Base-by-base conservation (phyloP, 257 asterid genomes). In the Solanum ahanhuiri region DNA sequence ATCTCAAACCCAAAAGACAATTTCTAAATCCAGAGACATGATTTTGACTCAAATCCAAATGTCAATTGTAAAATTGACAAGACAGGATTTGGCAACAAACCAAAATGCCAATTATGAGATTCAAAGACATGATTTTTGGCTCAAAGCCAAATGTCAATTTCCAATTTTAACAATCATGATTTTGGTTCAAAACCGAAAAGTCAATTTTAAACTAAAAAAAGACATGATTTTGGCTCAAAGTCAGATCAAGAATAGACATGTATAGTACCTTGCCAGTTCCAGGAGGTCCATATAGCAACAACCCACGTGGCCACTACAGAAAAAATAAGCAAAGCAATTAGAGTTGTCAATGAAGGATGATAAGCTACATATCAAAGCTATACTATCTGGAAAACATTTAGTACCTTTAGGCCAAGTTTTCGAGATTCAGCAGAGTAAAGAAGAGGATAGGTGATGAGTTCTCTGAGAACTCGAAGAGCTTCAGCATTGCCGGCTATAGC, bases 211-310 rank as follows among this genome's bases (percentile, higher is more conserved):
- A 79, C 18, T 79, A 6, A 25, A 79, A 79, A 25, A 3, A 15
- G 34, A 31, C 64, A 69, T 37, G 23, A 43, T 48, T 70, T 85
- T 70, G 69, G 41, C 54, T 12, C 83, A 39, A 4, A 30, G 18
- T 25, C 30, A 45, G 76, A 70, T 48, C 72, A 85, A 85, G 83
- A 35, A 30, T 22, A 25, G 1, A 31, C 33, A 43, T 28, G 34
- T 71, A 69, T 10, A 81, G 85, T 90, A 96, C 99, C 98, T 96
- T 96, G 83, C 99, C 99, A 22, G 99, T 95, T 83, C 99, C 99
- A 1, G 98, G 95, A 57, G 99, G 99, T 35, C 99, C 98, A 73
- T 95, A 94, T 14, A 96, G 98, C 91, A 96, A 91, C 93, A 96
- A 93, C 63, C 98, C 98, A 25, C 94, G 93, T 70, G 96, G 98